Conservation (phyloP, 1,139 yeast genomes). For the Yamadazyma jaroonii region DNA sequence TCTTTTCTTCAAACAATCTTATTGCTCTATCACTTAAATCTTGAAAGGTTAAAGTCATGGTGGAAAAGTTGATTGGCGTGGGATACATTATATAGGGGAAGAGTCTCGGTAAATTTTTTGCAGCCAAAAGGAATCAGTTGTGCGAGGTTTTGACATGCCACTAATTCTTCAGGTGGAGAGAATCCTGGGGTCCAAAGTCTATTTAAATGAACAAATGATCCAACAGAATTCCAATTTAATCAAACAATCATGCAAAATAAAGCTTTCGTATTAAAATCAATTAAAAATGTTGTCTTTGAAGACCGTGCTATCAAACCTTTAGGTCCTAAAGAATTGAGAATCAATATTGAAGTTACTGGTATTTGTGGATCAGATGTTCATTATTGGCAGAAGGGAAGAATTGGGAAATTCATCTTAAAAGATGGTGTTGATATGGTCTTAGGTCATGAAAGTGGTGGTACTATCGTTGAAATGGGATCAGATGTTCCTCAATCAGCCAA, state of each 20-base stretch:
- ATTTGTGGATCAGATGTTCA: conserved; percentile 89
- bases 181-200: background rate
- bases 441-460: conserved; percentile 78
- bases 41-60: conserved; percentile 1
- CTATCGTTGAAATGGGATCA: conserved; percentile 63
- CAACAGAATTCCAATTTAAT: background rate
- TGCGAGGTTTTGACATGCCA: background rate
- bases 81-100: background rate
- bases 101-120: conserved; percentile 3
- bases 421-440: conserved; percentile 57
- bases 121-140: conserved; percentile 1
- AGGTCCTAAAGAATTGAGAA: conserved; percentile 13
- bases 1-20: background rate
- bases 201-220: background rate
- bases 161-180: background rate
- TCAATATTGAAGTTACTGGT: conserved; percentile 49
- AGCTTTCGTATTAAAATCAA: conserved; percentile 58
- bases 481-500: conserved; percentile 40
- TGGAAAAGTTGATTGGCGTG: background rate
- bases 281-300: conserved; percentile 57
- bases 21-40: conserved; percentile 5
- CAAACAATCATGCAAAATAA: conserved; percentile 40
- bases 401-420: conserved; percentile 66
- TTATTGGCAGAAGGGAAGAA: conserved; percentile 74
- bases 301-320: conserved; percentile 49